Conservation (phyloP, 148 eudicot genomes). For the Persicaria maculosa region DNA sequence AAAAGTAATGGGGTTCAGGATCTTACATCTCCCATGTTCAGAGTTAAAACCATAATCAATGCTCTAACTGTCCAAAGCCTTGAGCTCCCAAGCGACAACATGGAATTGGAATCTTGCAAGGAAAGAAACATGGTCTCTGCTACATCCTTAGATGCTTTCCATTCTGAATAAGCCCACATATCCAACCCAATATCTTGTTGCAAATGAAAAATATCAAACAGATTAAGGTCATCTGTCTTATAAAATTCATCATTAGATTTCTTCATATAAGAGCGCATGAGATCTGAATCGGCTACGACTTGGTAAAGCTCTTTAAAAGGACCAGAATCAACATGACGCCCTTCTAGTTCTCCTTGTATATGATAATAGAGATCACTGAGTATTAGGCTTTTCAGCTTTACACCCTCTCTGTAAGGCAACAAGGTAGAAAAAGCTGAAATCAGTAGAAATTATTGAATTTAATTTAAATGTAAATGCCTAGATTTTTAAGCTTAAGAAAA, state of each 20-base stretch:
- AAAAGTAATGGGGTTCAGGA: slow-evolving; percentile 1
- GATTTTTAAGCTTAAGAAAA: not conserved
- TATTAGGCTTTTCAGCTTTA: slow-evolving; percentile 49
- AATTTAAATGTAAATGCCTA: not conserved
- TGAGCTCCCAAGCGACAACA: slow-evolving; percentile 47
- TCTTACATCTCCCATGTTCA: slow-evolving; percentile 52
- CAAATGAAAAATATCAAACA: slow-evolving; percentile 54
- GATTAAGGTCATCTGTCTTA: slow-evolving; percentile 27
- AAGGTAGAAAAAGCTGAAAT: slow-evolving; percentile 1
- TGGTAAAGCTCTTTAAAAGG: slow-evolving; percentile 78
- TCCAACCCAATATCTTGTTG: slow-evolving; percentile 63
- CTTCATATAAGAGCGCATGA: slow-evolving; percentile 44
- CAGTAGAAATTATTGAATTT: not conserved
- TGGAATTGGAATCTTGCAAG: slow-evolving; percentile 54
- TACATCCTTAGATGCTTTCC: slow-evolving; percentile 59
- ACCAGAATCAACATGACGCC: slow-evolving; percentile 66
- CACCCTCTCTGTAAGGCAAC: slow-evolving; percentile 52
- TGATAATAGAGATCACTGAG: slow-evolving; percentile 85
- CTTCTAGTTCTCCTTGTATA: slow-evolving; percentile 93
- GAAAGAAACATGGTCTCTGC: slow-evolving; percentile 55
- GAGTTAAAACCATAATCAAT: slow-evolving; percentile 43
- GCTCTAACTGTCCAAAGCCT: slow-evolving; percentile 68
- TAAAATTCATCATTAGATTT: slow-evolving; percentile 26
- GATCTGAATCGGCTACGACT: slow-evolving; percentile 42
- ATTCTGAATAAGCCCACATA: slow-evolving; percentile 60